Conservation (phyloP, 1,284 basidiomycete species). For the Ustilago lituana region DNA sequence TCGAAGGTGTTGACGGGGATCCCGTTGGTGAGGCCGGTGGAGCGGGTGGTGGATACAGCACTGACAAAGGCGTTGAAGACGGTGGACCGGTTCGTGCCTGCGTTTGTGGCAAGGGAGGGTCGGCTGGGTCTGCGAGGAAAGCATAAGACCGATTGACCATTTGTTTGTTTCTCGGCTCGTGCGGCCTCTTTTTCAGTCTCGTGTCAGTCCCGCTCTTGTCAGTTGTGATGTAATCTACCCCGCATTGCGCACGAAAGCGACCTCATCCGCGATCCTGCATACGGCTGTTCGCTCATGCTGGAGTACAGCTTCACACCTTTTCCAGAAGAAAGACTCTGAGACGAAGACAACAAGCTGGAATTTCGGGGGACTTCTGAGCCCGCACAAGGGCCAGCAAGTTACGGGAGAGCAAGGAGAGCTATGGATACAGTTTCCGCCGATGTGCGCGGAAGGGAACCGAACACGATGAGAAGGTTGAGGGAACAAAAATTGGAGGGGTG, state of each 20-base stretch:
- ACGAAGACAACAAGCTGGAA: no score
- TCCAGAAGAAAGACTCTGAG: no score
- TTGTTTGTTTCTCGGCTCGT: no score
- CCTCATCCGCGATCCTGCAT: no score
- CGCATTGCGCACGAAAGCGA: no score
- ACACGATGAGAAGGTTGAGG: not conserved
- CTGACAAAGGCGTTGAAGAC: slow-evolving; percentile 13
- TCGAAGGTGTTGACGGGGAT: slow-evolving; percentile 2
- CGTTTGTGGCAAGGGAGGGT: not conserved
- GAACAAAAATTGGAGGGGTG: no score
- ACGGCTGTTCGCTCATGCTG: no score
- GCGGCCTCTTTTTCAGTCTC: not conserved
- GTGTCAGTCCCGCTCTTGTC: no score
- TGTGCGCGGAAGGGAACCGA: not conserved
- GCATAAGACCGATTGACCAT: slow-evolving; percentile 30
- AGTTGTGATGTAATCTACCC: no score
- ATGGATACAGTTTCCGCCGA: slow-evolving; percentile 29
- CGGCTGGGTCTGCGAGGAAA: slow-evolving; percentile 10
- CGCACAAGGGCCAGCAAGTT: slow-evolving; percentile 34
- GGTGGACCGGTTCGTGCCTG: slow-evolving; percentile 14
- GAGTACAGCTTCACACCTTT: no score
- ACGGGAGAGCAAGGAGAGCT: slow-evolving; percentile 1
- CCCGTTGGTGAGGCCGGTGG: slow-evolving; percentile 8
- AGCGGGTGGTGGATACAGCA: slow-evolving; percentile 1
- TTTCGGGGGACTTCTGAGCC: no score